These are phyloP conservation scores for Rhizopogon vesiculosus DNA, from an alignment of 768 basidiomycete genomes.

Conservation along the genomic window DNA sequence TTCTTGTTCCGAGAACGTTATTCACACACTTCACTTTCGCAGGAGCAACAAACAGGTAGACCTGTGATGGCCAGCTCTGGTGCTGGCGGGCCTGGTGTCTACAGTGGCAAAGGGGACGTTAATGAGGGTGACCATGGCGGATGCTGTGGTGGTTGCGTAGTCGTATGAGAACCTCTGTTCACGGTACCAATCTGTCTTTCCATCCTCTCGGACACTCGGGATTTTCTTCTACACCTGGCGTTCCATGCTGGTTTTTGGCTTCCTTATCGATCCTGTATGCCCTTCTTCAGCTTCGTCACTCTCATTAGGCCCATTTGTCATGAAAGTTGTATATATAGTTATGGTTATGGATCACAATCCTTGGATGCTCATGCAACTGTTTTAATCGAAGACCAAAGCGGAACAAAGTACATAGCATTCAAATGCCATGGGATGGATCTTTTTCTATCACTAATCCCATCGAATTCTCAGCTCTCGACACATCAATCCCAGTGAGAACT, in stretches of 20 bases:
- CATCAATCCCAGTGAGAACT: background rate
- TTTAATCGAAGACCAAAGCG: background rate
- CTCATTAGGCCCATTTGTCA: conserved; percentile 6
- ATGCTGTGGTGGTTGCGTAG: conserved; percentile 70
- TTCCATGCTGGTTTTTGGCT: conserved; percentile 4
- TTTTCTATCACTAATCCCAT: conserved; percentile 17
- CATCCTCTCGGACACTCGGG: conserved; percentile 6
- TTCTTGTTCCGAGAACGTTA: background rate
- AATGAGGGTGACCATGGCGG: conserved; percentile 50
- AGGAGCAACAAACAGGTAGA: conserved; percentile 80
- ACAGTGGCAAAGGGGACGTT: conserved; percentile 37
- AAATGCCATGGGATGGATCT: conserved; percentile 20
- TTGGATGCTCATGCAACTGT: conserved; percentile 5
- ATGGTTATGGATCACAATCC: conserved; percentile 8
- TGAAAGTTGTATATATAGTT: conserved; percentile 21
- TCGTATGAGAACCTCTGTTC: conserved; percentile 31
- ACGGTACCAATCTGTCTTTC: background rate
- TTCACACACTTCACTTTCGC: background rate
- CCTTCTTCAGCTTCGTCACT: conserved; percentile 2
- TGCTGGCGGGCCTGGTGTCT: conserved; percentile 41
- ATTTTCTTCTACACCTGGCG: background rate
- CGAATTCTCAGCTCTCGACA: background rate
- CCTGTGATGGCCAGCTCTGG: conserved; percentile 48
- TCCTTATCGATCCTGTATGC: conserved; percentile 4
- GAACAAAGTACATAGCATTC: conserved; percentile 1